These are phyloP conservation scores for Claviceps digitariae DNA, from an alignment of 2,329 filamentous ascomycete genomes.

Conservation along the genomic window DNA sequence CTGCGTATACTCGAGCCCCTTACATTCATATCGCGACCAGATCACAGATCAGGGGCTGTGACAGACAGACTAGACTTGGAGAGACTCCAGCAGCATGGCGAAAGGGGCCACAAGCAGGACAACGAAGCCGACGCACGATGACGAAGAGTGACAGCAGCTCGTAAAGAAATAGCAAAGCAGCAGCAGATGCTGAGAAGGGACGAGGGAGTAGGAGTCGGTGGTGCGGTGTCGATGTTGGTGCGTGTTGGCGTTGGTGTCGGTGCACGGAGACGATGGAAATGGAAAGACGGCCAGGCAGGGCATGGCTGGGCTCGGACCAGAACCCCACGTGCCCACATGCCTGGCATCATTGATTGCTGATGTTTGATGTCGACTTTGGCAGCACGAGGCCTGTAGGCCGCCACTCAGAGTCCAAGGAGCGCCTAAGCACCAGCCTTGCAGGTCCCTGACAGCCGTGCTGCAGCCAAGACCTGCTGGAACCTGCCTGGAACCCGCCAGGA, in stretches of 20 bases:
- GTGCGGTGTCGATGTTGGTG: neutral
- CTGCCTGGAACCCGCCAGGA: too few relatives aligned
- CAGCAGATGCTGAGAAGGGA: neutral
- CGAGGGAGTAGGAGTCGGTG: neutral
- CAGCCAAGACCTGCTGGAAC: too few relatives aligned
- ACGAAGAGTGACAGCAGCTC: neutral
- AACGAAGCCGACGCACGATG: neutral
- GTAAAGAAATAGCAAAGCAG: neutral
- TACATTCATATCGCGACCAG: slow-evolving; percentile 23
- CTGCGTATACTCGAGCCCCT: slow-evolving; percentile 7
- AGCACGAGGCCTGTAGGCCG: too few relatives aligned
- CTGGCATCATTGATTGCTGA: too few relatives aligned
- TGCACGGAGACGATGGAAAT: neutral
- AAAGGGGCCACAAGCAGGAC: neutral
- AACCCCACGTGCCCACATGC: too few relatives aligned
- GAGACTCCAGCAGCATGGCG: slow-evolving; percentile 11
- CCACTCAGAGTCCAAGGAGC: too few relatives aligned
- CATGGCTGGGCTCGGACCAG: too few relatives aligned
- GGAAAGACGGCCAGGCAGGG: neutral
- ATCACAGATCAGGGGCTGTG: slow-evolving; percentile 15
- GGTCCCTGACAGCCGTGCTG: too few relatives aligned
- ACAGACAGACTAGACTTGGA: slow-evolving; percentile 9
- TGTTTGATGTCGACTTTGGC: too few relatives aligned
- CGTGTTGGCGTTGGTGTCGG: neutral
- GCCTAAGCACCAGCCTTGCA: too few relatives aligned